Conservation (phyloP, 1,139 yeast species). For the Candida sanyaensis region DNA sequence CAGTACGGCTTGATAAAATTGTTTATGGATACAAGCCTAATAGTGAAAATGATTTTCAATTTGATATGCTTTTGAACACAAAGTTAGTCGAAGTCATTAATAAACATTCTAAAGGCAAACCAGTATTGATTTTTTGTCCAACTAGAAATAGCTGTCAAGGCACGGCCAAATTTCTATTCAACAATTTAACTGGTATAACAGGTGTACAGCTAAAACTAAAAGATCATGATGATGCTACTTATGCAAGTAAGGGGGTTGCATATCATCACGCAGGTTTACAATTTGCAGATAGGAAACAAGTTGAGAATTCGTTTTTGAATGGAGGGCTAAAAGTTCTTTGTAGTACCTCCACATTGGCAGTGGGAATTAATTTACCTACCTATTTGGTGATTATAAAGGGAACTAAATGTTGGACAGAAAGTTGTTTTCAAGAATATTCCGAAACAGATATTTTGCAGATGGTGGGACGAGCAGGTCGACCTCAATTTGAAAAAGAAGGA, state of each 20-base stretch:
- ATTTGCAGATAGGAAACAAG: conserved; percentile 39
- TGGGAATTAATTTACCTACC: conserved; percentile 65
- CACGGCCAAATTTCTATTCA: conserved; percentile 44
- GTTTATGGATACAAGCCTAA: conserved; percentile 43
- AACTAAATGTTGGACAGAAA: conserved; percentile 52
- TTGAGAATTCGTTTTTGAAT: conserved; percentile 45
- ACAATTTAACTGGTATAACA: conserved; percentile 1
- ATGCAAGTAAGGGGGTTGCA: conserved; percentile 41
- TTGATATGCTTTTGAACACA: conserved; percentile 42
- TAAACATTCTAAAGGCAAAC: conserved; percentile 37
- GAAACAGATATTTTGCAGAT: conserved; percentile 60
- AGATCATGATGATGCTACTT: conserved; percentile 29
- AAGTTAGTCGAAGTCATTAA: conserved; percentile 38
- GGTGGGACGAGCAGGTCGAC: conserved; percentile 64
- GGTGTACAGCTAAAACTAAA: conserved; percentile 11
- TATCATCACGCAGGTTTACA: conserved; percentile 63
- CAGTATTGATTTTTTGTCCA: conserved; percentile 53
- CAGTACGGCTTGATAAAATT: conserved; percentile 40
- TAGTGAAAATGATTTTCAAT: conserved; percentile 42
- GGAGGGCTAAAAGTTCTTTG: conserved; percentile 49
- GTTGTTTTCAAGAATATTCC: conserved; percentile 50
- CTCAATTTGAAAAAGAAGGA: conserved; percentile 56
- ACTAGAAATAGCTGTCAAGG: conserved; percentile 49
- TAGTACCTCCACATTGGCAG: conserved; percentile 61
- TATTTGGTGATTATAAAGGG: conserved; percentile 61